Evolutionary conservation across 1,284 basidiomycete genomes (phyloP).

Genomic region (Cryptococcus depauperatus): DNA sequence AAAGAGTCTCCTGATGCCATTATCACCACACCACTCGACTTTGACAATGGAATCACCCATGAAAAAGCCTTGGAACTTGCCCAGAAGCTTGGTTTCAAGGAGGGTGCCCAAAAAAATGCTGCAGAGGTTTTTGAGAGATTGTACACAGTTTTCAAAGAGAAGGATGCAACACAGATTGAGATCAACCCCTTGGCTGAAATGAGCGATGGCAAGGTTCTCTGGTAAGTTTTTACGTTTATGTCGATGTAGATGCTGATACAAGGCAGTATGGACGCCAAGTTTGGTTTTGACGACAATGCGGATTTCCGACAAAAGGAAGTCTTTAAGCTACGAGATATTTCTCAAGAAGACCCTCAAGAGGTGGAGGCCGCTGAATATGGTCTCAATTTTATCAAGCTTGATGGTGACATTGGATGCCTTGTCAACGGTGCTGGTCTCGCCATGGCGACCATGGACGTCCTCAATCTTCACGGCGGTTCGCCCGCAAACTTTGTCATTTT

Average conservation of each 20-base stretch:
- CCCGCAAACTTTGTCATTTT: constrained; percentile 71
- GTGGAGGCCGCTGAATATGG: constrained; percentile 78
- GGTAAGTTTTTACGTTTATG: constrained; percentile 51
- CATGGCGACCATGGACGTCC: constrained; percentile 99
- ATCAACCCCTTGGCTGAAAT: constrained; percentile 99
- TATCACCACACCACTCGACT: constrained; percentile 90
- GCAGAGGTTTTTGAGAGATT: constrained; percentile 91
- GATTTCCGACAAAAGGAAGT: constrained; percentile 93
- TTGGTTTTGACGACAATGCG: constrained; percentile 98
- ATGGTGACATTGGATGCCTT: constrained; percentile 93
- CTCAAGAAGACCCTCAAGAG: constrained; percentile 95
- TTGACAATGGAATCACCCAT: constrained; percentile 71
- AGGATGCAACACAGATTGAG: constrained; percentile 99
- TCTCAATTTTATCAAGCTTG: constrained; percentile 99
- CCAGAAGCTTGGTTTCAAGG: constrained; percentile 82
- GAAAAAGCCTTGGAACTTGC: constrained; percentile 70
- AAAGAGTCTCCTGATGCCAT: constrained; percentile 91
- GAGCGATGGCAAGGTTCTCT: constrained; percentile 84
- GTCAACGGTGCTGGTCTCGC: constrained; percentile 98
- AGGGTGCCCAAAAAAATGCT: constrained; percentile 67
- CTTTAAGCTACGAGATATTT: constrained; percentile 80
- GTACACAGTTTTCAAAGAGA: constrained; percentile 96
- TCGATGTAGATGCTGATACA: background rate
- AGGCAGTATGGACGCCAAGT: constrained; percentile 97
- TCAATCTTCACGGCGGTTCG: constrained; percentile 87